Evolutionary conservation across 1,284 basidiomycete species (phyloP).

Genomic region (Marasmius fiardii): DNA sequence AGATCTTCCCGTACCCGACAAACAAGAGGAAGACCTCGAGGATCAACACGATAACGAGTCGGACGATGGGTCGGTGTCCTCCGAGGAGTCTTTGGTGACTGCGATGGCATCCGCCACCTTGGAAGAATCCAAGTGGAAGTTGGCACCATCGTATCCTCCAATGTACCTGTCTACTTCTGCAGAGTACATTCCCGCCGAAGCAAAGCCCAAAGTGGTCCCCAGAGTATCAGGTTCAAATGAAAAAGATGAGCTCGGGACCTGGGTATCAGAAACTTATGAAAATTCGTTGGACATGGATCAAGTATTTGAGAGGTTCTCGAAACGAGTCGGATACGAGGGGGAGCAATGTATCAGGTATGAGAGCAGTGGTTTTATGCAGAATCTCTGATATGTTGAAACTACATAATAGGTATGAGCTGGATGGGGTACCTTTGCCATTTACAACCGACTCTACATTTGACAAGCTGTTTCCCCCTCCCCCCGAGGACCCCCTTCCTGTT

Average conservation of each 20-base stretch:
- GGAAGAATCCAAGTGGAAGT: conserved; percentile 59
- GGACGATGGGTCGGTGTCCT: conserved; percentile 23
- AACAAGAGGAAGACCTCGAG: conserved; percentile 15
- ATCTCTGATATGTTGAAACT: neutral
- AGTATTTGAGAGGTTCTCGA: conserved; percentile 77
- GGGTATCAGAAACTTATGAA: conserved; percentile 74
- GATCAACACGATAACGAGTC: conserved; percentile 27
- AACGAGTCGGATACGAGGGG: conserved; percentile 61
- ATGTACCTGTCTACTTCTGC: conserved; percentile 68
- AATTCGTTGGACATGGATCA: conserved; percentile 73
- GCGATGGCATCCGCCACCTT: conserved; percentile 56
- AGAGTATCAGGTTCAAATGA: conserved; percentile 36
- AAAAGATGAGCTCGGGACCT: conserved; percentile 43
- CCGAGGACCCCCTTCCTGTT: conserved; percentile 40
- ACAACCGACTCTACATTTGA: conserved; percentile 67
- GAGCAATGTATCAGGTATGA: conserved; percentile 74
- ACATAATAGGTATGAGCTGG: conserved; percentile 65
- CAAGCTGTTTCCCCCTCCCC: conserved; percentile 59
- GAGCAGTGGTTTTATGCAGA: neutral
- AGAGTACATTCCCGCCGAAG: conserved; percentile 61
- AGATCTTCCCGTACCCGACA: conserved; percentile 16
- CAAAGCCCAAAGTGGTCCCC: conserved; percentile 44
- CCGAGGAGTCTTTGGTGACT: conserved; percentile 45
- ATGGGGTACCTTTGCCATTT: conserved; percentile 72
- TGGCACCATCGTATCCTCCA: conserved; percentile 61